Evolutionary conservation across 1,284 basidiomycete species (phyloP), one percentile per base, ranked within the genome.

Genomic region (Puccinia polysora): DNA sequence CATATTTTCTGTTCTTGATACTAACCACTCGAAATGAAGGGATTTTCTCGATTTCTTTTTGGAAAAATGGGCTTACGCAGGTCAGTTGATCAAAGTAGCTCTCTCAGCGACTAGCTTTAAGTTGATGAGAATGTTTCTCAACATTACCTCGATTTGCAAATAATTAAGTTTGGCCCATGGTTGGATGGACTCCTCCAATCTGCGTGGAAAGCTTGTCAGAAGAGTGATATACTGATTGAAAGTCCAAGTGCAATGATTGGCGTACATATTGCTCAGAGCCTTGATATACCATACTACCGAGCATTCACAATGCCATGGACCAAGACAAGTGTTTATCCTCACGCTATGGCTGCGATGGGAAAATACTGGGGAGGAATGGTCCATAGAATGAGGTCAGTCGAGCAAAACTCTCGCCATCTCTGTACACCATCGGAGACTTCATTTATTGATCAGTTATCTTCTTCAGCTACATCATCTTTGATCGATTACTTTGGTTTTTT

Each of bases 211-310:
- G 94, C 93, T 5, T 97, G 95, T 79, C 91, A 96, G 81, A 88
- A 86, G 23, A 92, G 91, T 0, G 93, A 98, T 79, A 85, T 97
- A 32, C 84, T 98, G 62, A 84, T 98, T 67, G 95, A 98, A 81
- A 91, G 89, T 77, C 95, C 95, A 0, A 93, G 90, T 78, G 92
- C 95, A 4, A 97, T 97, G 88, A 92, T 88, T 23, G 95, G 95
- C 18, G 89, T 90, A 73, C 95, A 98, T 77, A 92, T 98, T 67
- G 94, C 95, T 18, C 95, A 98, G 79, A 92, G 91, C 0, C 83
- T 98, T n/a, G 84, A 83, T 32, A 91, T 97, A 65, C 95, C 95
- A 2, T 98, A 95, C 80, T 97, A 89, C 81, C 84, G 91, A 76
- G 90, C 90, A 1, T 92, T 93, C 79, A 70, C 88, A 23, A 89